These are phyloP conservation scores for Sphaerulina musiva DNA, from an alignment of 2,329 filamentous ascomycete species.

Conservation along the genomic window DNA sequence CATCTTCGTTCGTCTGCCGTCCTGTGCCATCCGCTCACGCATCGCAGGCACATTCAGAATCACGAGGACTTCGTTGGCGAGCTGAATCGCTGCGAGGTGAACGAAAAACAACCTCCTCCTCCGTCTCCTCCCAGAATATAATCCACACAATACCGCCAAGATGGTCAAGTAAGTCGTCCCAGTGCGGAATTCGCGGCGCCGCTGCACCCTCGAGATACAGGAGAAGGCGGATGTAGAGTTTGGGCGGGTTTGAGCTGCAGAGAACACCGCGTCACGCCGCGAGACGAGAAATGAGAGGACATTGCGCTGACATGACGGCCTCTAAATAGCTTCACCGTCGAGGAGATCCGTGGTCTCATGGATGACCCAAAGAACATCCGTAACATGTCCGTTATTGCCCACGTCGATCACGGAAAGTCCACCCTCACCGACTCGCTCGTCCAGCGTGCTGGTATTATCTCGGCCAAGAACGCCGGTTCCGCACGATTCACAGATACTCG, in stretches of 20 bases:
- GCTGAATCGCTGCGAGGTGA: constrained; percentile 3
- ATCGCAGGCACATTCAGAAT: constrained; percentile 6
- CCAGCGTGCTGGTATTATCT: constrained; percentile 99
- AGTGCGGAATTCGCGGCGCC: constrained; percentile 28
- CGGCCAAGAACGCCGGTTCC: constrained; percentile 92
- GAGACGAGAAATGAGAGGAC: background rate
- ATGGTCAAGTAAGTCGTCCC: constrained; percentile 77
- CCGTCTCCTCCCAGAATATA: constrained; percentile 7
- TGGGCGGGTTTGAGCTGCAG: background rate
- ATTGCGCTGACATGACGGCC: constrained; percentile 1
- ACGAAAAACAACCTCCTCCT: constrained; percentile 2
- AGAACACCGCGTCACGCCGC: background rate
- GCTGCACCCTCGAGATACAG: background rate
- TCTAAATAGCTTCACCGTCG: constrained; percentile 12
- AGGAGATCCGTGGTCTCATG: constrained; percentile 47
- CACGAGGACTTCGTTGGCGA: constrained; percentile 9
- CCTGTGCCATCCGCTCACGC: background rate
- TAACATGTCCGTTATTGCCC: constrained; percentile 99
- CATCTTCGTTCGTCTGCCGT: background rate
- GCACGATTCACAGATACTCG: constrained; percentile 94
- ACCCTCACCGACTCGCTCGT: constrained; percentile 99
- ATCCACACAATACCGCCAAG: constrained; percentile 61
- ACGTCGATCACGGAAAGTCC: constrained; percentile 99
- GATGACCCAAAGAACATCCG: constrained; percentile 70
- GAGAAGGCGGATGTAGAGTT: background rate